A percentile compares a stretch with the other conserved stretches of the same genome.
Conservation (phyloP, 1,284 basidiomycete species). For the Moesziomyces sp. region DNA sequence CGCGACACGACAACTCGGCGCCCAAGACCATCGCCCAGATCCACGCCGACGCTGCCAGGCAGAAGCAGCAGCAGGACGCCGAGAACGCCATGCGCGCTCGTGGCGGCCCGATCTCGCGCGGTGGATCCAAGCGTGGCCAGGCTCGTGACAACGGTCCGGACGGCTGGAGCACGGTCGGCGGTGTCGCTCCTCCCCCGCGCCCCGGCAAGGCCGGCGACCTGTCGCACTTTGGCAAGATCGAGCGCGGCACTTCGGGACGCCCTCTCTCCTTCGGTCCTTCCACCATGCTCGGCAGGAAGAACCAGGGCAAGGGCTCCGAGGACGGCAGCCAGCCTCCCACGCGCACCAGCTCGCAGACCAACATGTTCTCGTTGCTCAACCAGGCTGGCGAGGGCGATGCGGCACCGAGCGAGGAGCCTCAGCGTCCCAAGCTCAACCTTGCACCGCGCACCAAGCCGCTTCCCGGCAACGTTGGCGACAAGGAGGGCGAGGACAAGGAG, state of each 20-base stretch:
- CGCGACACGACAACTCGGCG: slow-evolving; percentile 79
- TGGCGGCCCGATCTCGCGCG: slow-evolving; percentile 79
- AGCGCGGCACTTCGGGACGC: slow-evolving; percentile 64
- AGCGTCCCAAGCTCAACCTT: slow-evolving; percentile 80
- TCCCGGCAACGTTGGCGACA: slow-evolving; percentile 64
- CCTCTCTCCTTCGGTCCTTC: slow-evolving; percentile 77
- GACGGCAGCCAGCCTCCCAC: slow-evolving; percentile 76
- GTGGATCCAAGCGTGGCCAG: slow-evolving; percentile 87
- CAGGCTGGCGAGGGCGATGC: slow-evolving; percentile 40
- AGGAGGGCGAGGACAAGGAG: slow-evolving; percentile 59
- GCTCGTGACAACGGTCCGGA: slow-evolving; percentile 70
- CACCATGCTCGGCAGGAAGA: slow-evolving; percentile 78
- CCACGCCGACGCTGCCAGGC: slow-evolving; percentile 77
- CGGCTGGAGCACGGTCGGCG: slow-evolving; percentile 85
- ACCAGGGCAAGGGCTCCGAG: slow-evolving; percentile 69
- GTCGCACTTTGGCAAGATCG: slow-evolving; percentile 82
- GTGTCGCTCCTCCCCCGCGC: slow-evolving; percentile 70
- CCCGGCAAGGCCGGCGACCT: slow-evolving; percentile 85
- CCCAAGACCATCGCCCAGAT: slow-evolving; percentile 89
- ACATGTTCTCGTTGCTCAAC: slow-evolving; percentile 77
- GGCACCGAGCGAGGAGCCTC: slow-evolving; percentile 70
- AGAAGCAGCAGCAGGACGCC: slow-evolving; percentile 56
- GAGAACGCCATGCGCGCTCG: slow-evolving; percentile 70
- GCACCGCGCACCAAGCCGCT: slow-evolving; percentile 74
- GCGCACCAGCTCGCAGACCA: slow-evolving; percentile 79